Evolutionary conservation across 2,329 filamentous ascomycete genomes (phyloP).

Genomic region (Xylaria sp.): DNA sequence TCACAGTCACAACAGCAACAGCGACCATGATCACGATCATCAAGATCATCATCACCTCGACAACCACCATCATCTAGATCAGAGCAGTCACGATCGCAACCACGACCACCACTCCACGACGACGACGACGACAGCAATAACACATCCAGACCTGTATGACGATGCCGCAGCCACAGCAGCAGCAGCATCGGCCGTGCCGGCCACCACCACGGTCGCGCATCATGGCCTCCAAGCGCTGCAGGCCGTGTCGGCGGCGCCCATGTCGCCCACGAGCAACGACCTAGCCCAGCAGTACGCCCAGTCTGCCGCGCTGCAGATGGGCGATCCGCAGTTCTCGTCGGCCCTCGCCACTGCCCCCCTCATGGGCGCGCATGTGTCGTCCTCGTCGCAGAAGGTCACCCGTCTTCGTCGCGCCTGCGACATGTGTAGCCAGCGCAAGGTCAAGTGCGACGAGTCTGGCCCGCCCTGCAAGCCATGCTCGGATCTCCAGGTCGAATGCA

Average conservation of each 20-base stretch:
- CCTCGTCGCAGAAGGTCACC: slow-evolving; percentile 58
- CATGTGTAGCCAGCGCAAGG: slow-evolving; percentile 71
- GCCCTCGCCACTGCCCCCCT: slow-evolving; percentile 28
- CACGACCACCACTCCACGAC: slow-evolving; percentile 11
- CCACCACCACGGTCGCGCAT: slow-evolving; percentile 44
- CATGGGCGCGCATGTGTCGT: slow-evolving; percentile 11
- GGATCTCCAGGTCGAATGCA: slow-evolving; percentile 68
- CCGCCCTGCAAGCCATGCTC: slow-evolving; percentile 68
- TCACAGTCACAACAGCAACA: slow-evolving; percentile 7
- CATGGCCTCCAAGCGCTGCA: slow-evolving; percentile 49
- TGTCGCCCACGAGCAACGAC: slow-evolving; percentile 38
- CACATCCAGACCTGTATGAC: slow-evolving; percentile 35
- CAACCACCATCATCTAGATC: background rate
- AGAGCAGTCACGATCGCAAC: background rate
- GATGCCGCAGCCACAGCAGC: slow-evolving; percentile 2
- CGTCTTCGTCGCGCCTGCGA: slow-evolving; percentile 69
- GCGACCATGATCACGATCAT: slow-evolving; percentile 8
- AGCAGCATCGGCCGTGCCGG: slow-evolving; percentile 35
- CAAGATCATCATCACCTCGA: slow-evolving; percentile 12
- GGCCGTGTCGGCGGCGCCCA: slow-evolving; percentile 45
- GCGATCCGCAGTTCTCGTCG: slow-evolving; percentile 42
- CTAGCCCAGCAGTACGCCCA: slow-evolving; percentile 51
- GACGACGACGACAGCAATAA: background rate
- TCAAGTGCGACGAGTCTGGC: slow-evolving; percentile 68
- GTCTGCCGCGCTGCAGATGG: slow-evolving; percentile 49